Conservation (phyloP, 2,329 filamentous ascomycete species). For the Ophiostoma sp. region DNA sequence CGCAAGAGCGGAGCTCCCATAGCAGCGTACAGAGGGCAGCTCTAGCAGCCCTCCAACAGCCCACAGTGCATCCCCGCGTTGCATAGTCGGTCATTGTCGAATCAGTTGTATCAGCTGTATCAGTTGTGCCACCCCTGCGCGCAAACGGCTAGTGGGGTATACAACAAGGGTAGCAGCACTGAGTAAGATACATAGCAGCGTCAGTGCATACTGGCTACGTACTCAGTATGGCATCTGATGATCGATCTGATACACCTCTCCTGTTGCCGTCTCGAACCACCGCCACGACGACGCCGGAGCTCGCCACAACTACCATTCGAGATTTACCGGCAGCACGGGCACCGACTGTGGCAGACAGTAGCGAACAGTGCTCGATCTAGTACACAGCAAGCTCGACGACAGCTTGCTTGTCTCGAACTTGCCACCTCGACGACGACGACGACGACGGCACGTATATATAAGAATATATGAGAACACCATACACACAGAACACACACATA, state of each 20-base stretch:
- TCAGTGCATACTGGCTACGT: background rate
- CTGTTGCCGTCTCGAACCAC: background rate
- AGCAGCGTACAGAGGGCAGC: background rate
- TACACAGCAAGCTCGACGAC: background rate
- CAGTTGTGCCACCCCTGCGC: constrained; percentile 2
- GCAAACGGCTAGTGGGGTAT: constrained; percentile 17
- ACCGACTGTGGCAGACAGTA: background rate
- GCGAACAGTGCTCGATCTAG: background rate
- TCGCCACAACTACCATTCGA: background rate
- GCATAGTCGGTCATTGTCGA: background rate
- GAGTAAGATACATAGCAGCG: background rate
- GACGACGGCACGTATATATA: background rate
- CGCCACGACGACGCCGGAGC: background rate
- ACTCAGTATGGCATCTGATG: background rate
- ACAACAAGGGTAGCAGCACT: background rate
- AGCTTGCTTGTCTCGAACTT: background rate
- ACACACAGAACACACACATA: constrained; percentile 7
- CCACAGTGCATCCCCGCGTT: background rate
- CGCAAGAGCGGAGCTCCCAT: background rate
- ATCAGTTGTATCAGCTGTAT: background rate
- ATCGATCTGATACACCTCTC: constrained; percentile 1
- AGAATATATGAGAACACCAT: background rate
- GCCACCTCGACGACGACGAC: background rate
- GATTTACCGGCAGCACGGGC: background rate
- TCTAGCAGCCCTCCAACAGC: background rate